Percentiles rank a stretch among this genome's conserved stretches.
phyloP scores from a whole-genome alignment of 1,139 yeast genomes.

The Hemisphaericaspora subhashii region DNA sequence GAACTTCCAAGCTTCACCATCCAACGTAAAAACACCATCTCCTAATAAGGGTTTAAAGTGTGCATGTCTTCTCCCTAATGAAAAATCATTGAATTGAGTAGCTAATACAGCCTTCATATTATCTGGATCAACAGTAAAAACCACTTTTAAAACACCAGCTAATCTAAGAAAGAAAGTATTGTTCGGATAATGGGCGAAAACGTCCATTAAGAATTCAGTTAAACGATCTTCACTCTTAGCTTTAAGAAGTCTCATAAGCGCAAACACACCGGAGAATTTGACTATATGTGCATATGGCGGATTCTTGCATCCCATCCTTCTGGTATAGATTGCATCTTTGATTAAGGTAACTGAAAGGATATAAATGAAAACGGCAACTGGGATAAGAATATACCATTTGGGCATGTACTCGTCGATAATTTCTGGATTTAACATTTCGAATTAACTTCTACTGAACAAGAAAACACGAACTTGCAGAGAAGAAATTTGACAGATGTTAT shows the following conservation, averaged over 20 bases:
- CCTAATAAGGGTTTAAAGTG: conserved; percentile 50
- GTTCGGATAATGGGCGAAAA: conserved; percentile 15
- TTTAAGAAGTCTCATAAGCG: conserved; percentile 18
- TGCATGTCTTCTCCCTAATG: conserved; percentile 49
- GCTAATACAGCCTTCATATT: conserved; percentile 40
- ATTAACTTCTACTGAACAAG: no score
- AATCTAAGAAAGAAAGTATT: conserved; percentile 37
- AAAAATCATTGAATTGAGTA: conserved; percentile 50
- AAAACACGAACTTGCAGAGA: no score
- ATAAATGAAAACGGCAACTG: conserved; percentile 8
- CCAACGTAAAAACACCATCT: conserved; percentile 58
- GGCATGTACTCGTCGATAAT: neutral
- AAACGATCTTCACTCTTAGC: conserved; percentile 25
- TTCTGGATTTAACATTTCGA: no score
- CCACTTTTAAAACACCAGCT: conserved; percentile 22
- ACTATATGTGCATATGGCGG: conserved; percentile 11
- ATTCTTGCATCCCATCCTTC: conserved; percentile 23
- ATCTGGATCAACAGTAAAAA: conserved; percentile 32
- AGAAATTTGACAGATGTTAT: no score
- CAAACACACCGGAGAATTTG: conserved; percentile 19
- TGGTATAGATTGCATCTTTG: conserved; percentile 6
- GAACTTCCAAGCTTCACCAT: conserved; percentile 59
- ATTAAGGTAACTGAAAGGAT: conserved; percentile 2
- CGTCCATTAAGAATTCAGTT: conserved; percentile 21
- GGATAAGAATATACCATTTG: conserved; percentile 10